Conservation (phyloP, 2,329 filamentous ascomycete genomes). For the Beauveria pseudobassiana region DNA sequence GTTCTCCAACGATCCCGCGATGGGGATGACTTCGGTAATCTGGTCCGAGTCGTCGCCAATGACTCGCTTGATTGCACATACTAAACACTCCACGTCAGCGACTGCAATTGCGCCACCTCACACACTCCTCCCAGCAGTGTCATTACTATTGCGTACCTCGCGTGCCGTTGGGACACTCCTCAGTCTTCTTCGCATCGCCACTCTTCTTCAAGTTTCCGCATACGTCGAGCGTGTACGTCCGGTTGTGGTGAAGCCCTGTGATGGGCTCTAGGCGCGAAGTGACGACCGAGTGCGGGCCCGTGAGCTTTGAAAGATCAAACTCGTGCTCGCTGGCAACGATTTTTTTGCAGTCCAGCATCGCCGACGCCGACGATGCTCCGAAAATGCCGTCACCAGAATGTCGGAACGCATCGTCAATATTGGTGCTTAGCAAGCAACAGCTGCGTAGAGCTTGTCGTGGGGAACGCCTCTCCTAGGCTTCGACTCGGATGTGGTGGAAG, state of each 20-base stretch:
- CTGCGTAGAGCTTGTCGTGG: neutral
- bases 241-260: slow-evolving; percentile 51
- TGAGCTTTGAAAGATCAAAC: slow-evolving; percentile 58
- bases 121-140: neutral
- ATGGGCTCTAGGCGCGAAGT: slow-evolving; percentile 46
- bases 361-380: slow-evolving; percentile 30
- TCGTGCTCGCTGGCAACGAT: slow-evolving; percentile 49
- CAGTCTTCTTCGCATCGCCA: slow-evolving; percentile 35
- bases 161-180: slow-evolving; percentile 62
- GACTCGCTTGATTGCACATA: slow-evolving; percentile 65
- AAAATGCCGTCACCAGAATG: slow-evolving; percentile 31
- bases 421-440: neutral
- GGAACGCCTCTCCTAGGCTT: neutral
- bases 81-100: slow-evolving; percentile 30
- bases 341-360: slow-evolving; percentile 55
- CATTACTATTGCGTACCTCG: slow-evolving; percentile 42
- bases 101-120: neutral
- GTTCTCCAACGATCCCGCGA: slow-evolving; percentile 63
- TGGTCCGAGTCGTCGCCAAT: slow-evolving; percentile 41
- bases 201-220: slow-evolving; percentile 60
- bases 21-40: slow-evolving; percentile 55
- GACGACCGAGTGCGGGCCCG: slow-evolving; percentile 62
- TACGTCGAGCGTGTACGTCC: slow-evolving; percentile 74
- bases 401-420: slow-evolving; percentile 32
- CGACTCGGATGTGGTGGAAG: neutral